A percentile compares a stretch with the other conserved stretches of the same genome.
These are phyloP conservation scores for Suillus placidus DNA, from an alignment of 768 basidiomycete species.

Conservation along the genomic window DNA sequence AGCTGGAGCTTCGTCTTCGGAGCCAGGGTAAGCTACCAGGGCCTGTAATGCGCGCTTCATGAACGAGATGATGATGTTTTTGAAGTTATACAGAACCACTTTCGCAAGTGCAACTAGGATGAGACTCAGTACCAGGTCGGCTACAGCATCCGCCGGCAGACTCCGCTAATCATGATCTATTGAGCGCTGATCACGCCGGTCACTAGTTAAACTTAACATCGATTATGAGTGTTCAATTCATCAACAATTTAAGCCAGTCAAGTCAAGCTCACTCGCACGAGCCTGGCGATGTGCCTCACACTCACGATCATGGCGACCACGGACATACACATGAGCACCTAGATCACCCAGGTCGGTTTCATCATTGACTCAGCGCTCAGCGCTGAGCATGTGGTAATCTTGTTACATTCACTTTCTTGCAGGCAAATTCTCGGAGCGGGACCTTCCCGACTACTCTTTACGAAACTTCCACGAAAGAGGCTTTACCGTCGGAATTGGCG, in stretches of 20 bases:
- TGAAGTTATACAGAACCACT: neutral
- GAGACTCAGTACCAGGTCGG: too few relatives aligned
- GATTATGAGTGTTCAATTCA: constrained; percentile 71
- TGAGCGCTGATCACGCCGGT: neutral
- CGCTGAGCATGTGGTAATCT: neutral
- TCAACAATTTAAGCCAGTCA: constrained; percentile 58
- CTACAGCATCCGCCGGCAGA: neutral
- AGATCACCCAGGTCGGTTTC: constrained; percentile 74
- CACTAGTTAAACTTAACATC: neutral
- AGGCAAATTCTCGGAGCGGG: constrained; percentile 93
- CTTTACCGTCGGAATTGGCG: constrained; percentile 98
- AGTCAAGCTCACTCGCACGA: constrained; percentile 56
- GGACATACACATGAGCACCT: constrained; percentile 95
- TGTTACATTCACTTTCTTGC: constrained; percentile 3
- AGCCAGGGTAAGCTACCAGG: constrained; percentile 55
- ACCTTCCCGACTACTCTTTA: constrained; percentile 83
- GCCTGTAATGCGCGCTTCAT: constrained; percentile 30
- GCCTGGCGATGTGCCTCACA: constrained; percentile 41
- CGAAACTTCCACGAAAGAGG: constrained; percentile 92
- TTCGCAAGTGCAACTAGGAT: neutral
- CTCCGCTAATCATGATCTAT: neutral
- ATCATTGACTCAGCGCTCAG: neutral
- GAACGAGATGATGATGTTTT: neutral
- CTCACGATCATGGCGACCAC: constrained; percentile 72
- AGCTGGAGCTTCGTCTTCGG: constrained; percentile 41